These are phyloP conservation scores for Porphyrellus cyaneotinctus DNA, from an alignment of 768 basidiomycete genomes.

Conservation along the genomic window DNA sequence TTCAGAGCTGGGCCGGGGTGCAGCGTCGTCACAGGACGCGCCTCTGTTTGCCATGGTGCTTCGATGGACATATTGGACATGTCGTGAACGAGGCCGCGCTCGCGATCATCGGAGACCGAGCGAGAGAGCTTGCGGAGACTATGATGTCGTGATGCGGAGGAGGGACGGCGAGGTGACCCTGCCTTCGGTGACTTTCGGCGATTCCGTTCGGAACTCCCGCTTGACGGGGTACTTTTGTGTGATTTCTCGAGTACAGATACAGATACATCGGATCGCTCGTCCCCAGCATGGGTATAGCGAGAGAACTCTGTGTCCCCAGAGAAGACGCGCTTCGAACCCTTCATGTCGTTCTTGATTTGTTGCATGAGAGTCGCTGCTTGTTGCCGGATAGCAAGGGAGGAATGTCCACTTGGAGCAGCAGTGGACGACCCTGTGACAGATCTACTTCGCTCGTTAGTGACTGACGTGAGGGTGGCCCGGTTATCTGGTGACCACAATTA, in stretches of 20 bases:
- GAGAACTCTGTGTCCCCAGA: conserved; percentile 61
- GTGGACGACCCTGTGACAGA: conserved; percentile 27
- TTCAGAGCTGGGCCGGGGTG: neutral
- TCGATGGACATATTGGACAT: conserved; percentile 44
- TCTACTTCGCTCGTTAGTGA: conserved; percentile 16
- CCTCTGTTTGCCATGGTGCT: conserved; percentile 30
- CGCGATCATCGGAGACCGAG: conserved; percentile 39
- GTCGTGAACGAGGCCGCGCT: conserved; percentile 39
- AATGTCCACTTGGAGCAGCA: conserved; percentile 40
- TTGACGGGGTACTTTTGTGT: conserved; percentile 28
- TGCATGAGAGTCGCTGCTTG: conserved; percentile 82
- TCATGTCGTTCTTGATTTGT: conserved; percentile 76
- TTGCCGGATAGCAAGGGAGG: conserved; percentile 66
- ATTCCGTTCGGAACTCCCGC: conserved; percentile 26
- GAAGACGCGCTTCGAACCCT: conserved; percentile 64
- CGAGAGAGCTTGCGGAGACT: conserved; percentile 44
- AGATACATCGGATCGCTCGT: conserved; percentile 12
- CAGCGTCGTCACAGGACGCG: conserved; percentile 13
- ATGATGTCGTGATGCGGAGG: conserved; percentile 35
- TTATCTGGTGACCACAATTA: conserved; percentile 11
- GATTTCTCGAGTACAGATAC: conserved; percentile 17
- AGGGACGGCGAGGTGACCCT: conserved; percentile 30
- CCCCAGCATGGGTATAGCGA: conserved; percentile 29
- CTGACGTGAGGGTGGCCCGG: conserved; percentile 10
- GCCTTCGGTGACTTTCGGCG: conserved; percentile 23